phyloP scores from a whole-genome alignment of 139 green algal species.

The Coccomyxa sp. region DNA sequence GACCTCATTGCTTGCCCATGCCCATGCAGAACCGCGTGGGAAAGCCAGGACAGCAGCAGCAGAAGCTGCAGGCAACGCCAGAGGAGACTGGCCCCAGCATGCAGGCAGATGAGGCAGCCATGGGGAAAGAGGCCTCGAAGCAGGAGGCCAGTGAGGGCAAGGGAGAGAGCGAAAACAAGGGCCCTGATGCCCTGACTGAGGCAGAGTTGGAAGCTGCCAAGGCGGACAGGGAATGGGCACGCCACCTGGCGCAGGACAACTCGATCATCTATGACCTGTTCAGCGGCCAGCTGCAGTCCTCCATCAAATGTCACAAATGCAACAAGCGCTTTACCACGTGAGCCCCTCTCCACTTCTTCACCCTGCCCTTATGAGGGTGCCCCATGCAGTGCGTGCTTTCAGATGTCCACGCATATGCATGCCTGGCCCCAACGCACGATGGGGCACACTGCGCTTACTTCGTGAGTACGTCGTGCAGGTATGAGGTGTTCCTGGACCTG shows the following conservation, averaged over 20 bases:
- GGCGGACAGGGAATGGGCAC: constrained; percentile 40
- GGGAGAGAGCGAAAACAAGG: neutral
- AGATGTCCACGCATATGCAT: no score
- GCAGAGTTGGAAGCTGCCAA: constrained; percentile 36
- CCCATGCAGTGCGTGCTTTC: no score
- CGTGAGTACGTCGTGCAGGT: neutral
- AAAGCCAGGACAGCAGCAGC: no score
- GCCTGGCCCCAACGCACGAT: no score
- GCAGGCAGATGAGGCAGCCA: constrained; percentile 8
- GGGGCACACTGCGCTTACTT: no score
- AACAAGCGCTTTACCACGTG: constrained; percentile 34
- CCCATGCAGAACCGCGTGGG: no score
- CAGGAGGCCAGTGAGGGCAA: constrained; percentile 8
- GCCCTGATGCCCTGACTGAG: neutral
- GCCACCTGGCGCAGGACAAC: constrained; percentile 13
- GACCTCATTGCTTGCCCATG: no score
- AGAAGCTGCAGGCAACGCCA: no score
- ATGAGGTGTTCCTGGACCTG: constrained; percentile 57
- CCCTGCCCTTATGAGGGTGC: no score
- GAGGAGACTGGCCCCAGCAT: neutral
- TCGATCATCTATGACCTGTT: constrained; percentile 48
- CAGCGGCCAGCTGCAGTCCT: constrained; percentile 49
- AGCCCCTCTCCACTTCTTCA: neutral
- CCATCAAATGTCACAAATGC: constrained; percentile 49
- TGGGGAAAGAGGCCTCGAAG: constrained; percentile 6